Evolutionary conservation across 2,329 filamentous ascomycete genomes (phyloP), one percentile per base, ranked within the genome.

Genomic region (Colletotrichum brevisporum): DNA sequence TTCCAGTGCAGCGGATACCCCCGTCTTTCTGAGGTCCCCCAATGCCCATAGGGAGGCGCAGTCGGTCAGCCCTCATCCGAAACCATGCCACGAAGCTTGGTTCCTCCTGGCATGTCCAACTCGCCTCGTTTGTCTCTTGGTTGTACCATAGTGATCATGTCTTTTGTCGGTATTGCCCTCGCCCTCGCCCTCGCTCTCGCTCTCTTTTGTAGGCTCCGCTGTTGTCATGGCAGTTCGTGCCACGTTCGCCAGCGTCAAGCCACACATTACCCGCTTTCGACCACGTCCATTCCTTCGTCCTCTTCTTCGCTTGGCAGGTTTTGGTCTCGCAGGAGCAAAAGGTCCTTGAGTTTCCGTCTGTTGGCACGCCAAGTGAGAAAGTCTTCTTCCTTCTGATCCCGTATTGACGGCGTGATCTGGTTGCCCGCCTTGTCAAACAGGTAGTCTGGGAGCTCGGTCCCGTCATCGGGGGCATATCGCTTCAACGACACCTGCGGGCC

Each of bases 361-460:
- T 87, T 84, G 48, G 78, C 79, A 71, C 79, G 82, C 74, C 78
- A 82, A 3, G 86, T 84, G 16, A 80, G 74, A 0, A 82, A 74
- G 63, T 83, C 83, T 73, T 90, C 87, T n/a, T 85, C 69, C 61
- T 80, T 72, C 75, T 90, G 87, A 27, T 83, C 78, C n/a, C 75
- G 75, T 21, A 91, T 78, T 13, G 85, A 89, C 0, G 89, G 88
- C 6, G 89, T 91, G 41, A 91, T 83, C 76, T 90, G 88, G 4
- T 81, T 79, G 15, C 88, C 89, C 15, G 83, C 71, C 39, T 78
- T 74, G 61, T 89, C 85, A 59, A 85, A 84, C 0, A 91, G 81
- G 73, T 87, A 90, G 24, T 74, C 70, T 0, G 87, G 87, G 10
- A 86, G 68, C 36, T 76, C 65, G 24, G 70, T 21, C 26, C 74